Conservation (phyloP, 331 rosid genomes). For the Saraca asoca region DNA sequence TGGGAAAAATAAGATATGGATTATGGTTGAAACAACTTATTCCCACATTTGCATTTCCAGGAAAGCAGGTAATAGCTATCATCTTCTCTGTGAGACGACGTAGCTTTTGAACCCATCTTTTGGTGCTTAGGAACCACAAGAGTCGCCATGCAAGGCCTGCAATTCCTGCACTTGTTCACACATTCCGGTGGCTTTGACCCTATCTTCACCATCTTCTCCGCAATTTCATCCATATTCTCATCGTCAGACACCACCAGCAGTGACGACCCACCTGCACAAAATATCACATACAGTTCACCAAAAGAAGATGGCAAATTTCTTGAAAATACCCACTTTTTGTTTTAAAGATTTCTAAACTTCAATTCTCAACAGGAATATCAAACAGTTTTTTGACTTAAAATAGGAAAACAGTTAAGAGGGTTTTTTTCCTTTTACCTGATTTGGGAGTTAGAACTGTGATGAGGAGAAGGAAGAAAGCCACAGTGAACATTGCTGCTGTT, state of each 20-base stretch:
- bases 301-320: neutral
- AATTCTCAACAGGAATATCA: conserved; percentile 22
- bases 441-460: conserved; percentile 46
- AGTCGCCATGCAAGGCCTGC: conserved; percentile 80
- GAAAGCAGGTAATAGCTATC: conserved; percentile 73
- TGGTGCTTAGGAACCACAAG: conserved; percentile 67
- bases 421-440: conserved; percentile 51
- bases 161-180: conserved; percentile 70
- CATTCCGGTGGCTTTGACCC: conserved; percentile 87
- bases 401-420: conserved; percentile 8
- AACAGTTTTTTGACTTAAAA: conserved; percentile 35
- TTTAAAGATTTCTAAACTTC: neutral
- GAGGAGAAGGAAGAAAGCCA: conserved; percentile 61
- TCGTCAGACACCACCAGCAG: neutral
- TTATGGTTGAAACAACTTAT: conserved; percentile 69
- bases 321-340: too few relatives aligned
- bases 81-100: conserved; percentile 51
- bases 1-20: neutral
- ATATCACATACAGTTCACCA: neutral
- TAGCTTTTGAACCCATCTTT: conserved; percentile 25
- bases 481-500: conserved; percentile 38
- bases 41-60: conserved; percentile 88
- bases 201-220: conserved; percentile 45
- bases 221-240: conserved; percentile 45
- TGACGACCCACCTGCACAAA: conserved; percentile 41